phyloP scores from a whole-genome alignment of 306 rosid genomes.

The Quercus agrifolia region DNA sequence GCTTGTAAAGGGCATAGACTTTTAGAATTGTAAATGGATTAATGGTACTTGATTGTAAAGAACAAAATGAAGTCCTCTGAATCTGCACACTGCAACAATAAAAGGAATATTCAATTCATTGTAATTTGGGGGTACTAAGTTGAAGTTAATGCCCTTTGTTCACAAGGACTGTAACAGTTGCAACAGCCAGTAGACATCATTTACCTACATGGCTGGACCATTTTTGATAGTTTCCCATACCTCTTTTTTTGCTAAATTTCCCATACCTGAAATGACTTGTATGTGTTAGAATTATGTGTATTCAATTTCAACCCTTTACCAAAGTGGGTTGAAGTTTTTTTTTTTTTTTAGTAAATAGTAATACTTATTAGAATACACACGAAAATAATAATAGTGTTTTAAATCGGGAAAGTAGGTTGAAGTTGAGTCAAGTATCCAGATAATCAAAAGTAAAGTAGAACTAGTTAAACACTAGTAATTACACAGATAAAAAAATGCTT shows the following conservation, averaged over 20 bases:
- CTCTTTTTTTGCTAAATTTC: not conserved
- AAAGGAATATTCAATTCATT: no score
- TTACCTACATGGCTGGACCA: not conserved
- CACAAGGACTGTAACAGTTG: not conserved
- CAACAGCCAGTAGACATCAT: not conserved
- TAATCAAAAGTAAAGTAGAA: not conserved
- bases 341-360: no score
- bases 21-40: no score
- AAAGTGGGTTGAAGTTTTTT: no score
- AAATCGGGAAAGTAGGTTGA: no score
- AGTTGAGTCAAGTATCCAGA: not conserved
- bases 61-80: no score
- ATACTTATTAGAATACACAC: no score
- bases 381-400: no score
- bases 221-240: not conserved
- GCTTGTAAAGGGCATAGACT: no score
- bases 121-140: not conserved
- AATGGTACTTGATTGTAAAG: no score
- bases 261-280: not conserved
- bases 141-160: slow-evolving; percentile 9
- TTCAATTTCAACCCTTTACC: not conserved
- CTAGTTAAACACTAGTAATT: not conserved
- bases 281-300: not conserved
- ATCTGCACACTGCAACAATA: no score
- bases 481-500: not conserved